These are phyloP conservation scores for Pulveroboletus frians DNA, from an alignment of 768 basidiomycete species.

Conservation along the genomic window DNA sequence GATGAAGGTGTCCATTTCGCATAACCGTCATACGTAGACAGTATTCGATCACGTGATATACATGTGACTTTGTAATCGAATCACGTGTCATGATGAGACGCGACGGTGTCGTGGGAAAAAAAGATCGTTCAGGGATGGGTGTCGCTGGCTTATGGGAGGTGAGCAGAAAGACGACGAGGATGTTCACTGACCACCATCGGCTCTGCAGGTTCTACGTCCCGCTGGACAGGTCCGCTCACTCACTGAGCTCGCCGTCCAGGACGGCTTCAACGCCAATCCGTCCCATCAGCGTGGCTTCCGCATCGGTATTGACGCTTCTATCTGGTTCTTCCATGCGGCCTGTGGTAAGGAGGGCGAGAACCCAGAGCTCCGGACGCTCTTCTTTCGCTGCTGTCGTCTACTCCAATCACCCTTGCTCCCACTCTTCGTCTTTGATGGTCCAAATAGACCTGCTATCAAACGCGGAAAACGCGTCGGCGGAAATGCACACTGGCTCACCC, in stretches of 20 bases:
- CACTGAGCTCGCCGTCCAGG: slow-evolving; percentile 66
- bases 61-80: slow-evolving; percentile 3
- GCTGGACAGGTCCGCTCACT: slow-evolving; percentile 69
- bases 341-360: slow-evolving; percentile 80
- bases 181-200: slow-evolving; percentile 8
- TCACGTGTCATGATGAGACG: slow-evolving; percentile 3
- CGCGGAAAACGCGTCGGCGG: slow-evolving; percentile 67
- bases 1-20: slow-evolving; percentile 72
- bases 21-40: slow-evolving; percentile 19
- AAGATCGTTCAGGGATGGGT: slow-evolving; percentile 32
- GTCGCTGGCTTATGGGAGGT: slow-evolving; percentile 52
- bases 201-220: slow-evolving; percentile 56
- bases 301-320: slow-evolving; percentile 79
- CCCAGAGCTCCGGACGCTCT: slow-evolving; percentile 75
- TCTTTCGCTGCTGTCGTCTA: slow-evolving; percentile 80
- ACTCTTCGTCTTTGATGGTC: slow-evolving; percentile 90
- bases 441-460: slow-evolving; percentile 76
- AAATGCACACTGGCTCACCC: slow-evolving; percentile 57
- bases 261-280: slow-evolving; percentile 69
- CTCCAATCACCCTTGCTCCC: slow-evolving; percentile 77
- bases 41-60: neutral
- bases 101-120: neutral
- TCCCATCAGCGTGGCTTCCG: slow-evolving; percentile 66
- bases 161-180: slow-evolving; percentile 6
- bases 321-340: slow-evolving; percentile 74